Conservation (phyloP, 2,329 filamentous ascomycete species). For the Penicillium oxalicum region DNA sequence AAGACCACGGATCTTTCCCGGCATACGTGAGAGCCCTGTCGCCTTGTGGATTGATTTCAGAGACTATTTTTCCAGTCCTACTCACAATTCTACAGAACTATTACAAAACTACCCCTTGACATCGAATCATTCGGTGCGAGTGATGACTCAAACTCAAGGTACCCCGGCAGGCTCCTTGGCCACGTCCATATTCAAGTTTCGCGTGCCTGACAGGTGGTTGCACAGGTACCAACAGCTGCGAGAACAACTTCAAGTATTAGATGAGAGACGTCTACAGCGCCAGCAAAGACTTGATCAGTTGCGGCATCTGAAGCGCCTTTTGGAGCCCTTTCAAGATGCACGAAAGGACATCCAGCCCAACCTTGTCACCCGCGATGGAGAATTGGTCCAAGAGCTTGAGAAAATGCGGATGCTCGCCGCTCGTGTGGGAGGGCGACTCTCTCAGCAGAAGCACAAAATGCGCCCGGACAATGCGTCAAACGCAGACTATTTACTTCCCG, state of each 20-base stretch:
- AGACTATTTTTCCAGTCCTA: slow-evolving; percentile 1
- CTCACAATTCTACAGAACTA: slow-evolving; percentile 27
- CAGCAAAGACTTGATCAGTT: slow-evolving; percentile 45
- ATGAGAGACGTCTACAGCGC: slow-evolving; percentile 41
- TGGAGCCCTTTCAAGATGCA: slow-evolving; percentile 47
- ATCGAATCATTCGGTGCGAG: slow-evolving; percentile 27
- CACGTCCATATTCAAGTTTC: slow-evolving; percentile 14
- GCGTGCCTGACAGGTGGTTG: slow-evolving; percentile 19
- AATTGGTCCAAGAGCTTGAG: slow-evolving; percentile 45
- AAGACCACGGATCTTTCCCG: slow-evolving; percentile 36
- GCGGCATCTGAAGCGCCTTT: slow-evolving; percentile 40
- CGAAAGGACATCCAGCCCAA: slow-evolving; percentile 50
- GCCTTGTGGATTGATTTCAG: background rate
- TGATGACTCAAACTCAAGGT: slow-evolving; percentile 32
- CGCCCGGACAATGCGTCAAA: slow-evolving; percentile 10
- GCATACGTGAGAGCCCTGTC: slow-evolving; percentile 26
- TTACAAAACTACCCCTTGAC: slow-evolving; percentile 34
- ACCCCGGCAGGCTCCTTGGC: slow-evolving; percentile 6
- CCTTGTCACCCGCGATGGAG: slow-evolving; percentile 47
- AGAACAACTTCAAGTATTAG: slow-evolving; percentile 42
- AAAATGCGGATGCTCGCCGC: slow-evolving; percentile 46
- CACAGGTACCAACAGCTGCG: slow-evolving; percentile 39
- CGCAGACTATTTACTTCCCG: slow-evolving; percentile 20
- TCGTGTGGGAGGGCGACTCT: slow-evolving; percentile 36
- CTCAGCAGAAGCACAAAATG: slow-evolving; percentile 22